Conservation (phyloP, 2,329 filamentous ascomycete genomes). For the Colletotrichum siamense region DNA sequence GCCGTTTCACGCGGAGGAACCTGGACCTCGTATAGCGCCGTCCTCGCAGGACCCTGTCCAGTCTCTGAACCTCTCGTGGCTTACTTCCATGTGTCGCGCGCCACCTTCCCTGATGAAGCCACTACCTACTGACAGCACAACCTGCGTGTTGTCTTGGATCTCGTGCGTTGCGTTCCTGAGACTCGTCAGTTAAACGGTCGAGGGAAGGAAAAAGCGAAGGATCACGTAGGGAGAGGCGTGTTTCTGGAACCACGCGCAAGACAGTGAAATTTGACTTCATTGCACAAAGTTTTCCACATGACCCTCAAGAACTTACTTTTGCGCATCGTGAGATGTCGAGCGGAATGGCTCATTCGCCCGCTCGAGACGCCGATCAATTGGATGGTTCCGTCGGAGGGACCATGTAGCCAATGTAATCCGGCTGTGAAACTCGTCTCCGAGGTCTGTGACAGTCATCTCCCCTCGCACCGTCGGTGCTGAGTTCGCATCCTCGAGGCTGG, state of each 20-base stretch:
- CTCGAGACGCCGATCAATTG: not conserved
- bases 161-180: not conserved
- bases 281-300: conserved; percentile 16
- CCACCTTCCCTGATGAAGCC: not conserved
- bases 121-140: not conserved
- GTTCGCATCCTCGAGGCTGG: not conserved
- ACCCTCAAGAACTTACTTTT: not conserved
- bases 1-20: not conserved
- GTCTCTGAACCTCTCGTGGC: not conserved
- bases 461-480: not conserved
- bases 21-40: not conserved
- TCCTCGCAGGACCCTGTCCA: not conserved
- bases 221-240: not conserved
- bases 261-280: not conserved
- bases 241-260: not conserved
- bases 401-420: not conserved
- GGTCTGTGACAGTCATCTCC: not conserved
- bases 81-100: not conserved
- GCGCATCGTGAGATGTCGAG: not conserved
- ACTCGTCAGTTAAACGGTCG: not conserved
- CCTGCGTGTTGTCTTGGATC: not conserved
- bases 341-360: not conserved
- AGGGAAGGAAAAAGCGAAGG: not conserved
- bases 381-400: not conserved
- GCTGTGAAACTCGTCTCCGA: not conserved